Percentiles rank a stretch among this genome's conserved stretches.
These are phyloP conservation scores for Tetracladium maxilliforme DNA, from an alignment of 2,329 filamentous ascomycete species.

Conservation along the genomic window DNA sequence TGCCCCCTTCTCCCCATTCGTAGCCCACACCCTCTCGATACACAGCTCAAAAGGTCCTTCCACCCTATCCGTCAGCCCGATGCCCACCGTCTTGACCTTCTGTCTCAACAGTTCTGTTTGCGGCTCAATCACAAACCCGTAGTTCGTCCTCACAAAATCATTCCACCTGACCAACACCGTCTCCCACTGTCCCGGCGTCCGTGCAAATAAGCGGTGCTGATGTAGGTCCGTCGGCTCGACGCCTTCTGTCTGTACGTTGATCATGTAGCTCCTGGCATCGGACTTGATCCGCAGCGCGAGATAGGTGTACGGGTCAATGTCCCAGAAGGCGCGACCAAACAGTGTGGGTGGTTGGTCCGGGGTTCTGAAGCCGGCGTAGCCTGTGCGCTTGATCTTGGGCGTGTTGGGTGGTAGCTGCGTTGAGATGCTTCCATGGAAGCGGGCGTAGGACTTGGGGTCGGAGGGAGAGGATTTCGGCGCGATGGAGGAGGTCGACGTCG, in stretches of 20 bases:
- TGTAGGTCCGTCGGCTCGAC: slow-evolving; percentile 92
- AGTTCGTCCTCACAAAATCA: slow-evolving; percentile 89
- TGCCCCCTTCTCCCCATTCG: too few species aligned
- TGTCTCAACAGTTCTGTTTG: slow-evolving; percentile 81
- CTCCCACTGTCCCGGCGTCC: slow-evolving; percentile 78
- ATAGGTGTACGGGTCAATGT: slow-evolving; percentile 79
- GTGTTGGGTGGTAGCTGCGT: slow-evolving; percentile 64
- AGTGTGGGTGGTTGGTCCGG: slow-evolving; percentile 59
- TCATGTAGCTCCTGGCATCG: slow-evolving; percentile 81
- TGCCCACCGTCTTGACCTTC: slow-evolving; percentile 71
- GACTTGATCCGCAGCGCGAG: slow-evolving; percentile 80
- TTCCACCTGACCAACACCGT: slow-evolving; percentile 83
- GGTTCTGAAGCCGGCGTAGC: slow-evolving; percentile 86
- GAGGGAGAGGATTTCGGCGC: slow-evolving; percentile 8
- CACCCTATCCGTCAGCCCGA: slow-evolving; percentile 78
- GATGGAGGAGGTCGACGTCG: slow-evolving; percentile 8
- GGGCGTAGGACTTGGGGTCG: slow-evolving; percentile 42
- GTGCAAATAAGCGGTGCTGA: slow-evolving; percentile 76
- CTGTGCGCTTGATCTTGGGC: slow-evolving; percentile 62
- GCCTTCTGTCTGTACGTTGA: slow-evolving; percentile 91
- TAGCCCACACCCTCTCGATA: slow-evolving; percentile 82
- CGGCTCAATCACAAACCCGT: slow-evolving; percentile 83
- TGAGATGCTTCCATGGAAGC: slow-evolving; percentile 81
- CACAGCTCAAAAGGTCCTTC: slow-evolving; percentile 80
- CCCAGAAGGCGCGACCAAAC: slow-evolving; percentile 79